These are phyloP conservation scores for Paraconiothyrium sp. DNA, from an alignment of 2,329 filamentous ascomycete genomes.

Conservation along the genomic window DNA sequence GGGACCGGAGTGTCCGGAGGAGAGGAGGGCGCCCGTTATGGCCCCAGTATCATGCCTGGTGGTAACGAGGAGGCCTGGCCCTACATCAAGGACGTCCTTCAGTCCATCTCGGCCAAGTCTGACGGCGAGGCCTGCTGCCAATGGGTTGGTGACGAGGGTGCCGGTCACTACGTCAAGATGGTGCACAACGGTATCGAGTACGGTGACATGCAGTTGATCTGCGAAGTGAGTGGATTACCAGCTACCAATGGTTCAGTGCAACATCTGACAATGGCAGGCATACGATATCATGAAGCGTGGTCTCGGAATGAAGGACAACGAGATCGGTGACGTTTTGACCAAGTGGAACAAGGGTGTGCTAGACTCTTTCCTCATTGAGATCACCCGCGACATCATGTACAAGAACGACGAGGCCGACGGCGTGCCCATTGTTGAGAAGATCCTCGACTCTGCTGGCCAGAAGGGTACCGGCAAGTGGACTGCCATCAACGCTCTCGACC, in stretches of 20 bases:
- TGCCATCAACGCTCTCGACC: constrained; percentile 97
- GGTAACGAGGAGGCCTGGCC: constrained; percentile 98
- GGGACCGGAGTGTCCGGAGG: constrained; percentile 97
- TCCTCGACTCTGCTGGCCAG: constrained; percentile 96
- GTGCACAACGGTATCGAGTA: constrained; percentile 99
- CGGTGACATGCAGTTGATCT: constrained; percentile 99
- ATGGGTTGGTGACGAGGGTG: constrained; percentile 99
- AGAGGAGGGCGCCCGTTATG: constrained; percentile 98
- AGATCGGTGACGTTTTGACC: constrained; percentile 93
- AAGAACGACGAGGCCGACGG: constrained; percentile 92
- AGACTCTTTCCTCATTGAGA: constrained; percentile 98
- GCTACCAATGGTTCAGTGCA: background rate
- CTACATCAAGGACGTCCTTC: constrained; percentile 98
- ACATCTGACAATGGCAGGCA: constrained; percentile 66
- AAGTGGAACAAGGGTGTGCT: constrained; percentile 99
- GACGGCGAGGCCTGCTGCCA: constrained; percentile 98
- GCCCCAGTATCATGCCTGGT: constrained; percentile 97
- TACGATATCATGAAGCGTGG: constrained; percentile 99
- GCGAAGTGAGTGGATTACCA: constrained; percentile 73
- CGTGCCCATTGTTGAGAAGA: constrained; percentile 94
- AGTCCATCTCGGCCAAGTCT: constrained; percentile 96
- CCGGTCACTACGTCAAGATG: constrained; percentile 99
- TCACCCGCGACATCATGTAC: constrained; percentile 98
- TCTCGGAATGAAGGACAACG: constrained; percentile 86
- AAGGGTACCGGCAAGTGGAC: constrained; percentile 99